Evolutionary conservation across 2,329 filamentous ascomycete genomes (phyloP).

Genomic region (Phoma sp.): DNA sequence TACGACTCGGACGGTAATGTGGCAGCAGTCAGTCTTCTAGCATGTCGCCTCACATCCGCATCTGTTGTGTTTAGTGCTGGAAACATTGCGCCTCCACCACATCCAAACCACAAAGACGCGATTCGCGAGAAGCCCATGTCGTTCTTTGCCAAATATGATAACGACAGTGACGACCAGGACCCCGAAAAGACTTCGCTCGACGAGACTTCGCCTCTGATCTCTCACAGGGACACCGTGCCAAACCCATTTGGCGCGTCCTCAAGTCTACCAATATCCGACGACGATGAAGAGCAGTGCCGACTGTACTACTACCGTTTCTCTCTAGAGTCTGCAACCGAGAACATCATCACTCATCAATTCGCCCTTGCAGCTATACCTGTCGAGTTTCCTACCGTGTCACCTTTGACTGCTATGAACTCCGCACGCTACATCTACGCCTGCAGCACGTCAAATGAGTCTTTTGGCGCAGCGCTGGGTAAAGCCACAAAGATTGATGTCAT

Average conservation of each 20-base stretch:
- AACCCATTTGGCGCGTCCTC: constrained; percentile 19
- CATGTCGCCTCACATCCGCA: constrained; percentile 70
- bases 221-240: not conserved
- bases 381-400: constrained; percentile 69
- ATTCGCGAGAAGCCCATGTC: constrained; percentile 50
- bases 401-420: constrained; percentile 61
- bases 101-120: constrained; percentile 34
- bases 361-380: constrained; percentile 69
- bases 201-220: constrained; percentile 34
- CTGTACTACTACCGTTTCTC: constrained; percentile 73
- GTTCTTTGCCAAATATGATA: constrained; percentile 55
- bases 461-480: constrained; percentile 66
- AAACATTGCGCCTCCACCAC: constrained; percentile 63
- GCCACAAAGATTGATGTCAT: constrained; percentile 71
- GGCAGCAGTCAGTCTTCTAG: constrained; percentile 65
- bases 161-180: constrained; percentile 34
- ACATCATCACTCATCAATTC: constrained; percentile 66
- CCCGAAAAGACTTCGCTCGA: constrained; percentile 34
- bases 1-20: constrained; percentile 39
- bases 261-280: constrained; percentile 32
- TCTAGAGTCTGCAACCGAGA: constrained; percentile 45
- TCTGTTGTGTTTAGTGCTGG: constrained; percentile 70
- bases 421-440: constrained; percentile 72
- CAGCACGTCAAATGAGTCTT: constrained; percentile 63
- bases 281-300: constrained; percentile 70